phyloP scores from a whole-genome alignment of 768 basidiomycete species.

The Tricholoma terreum region DNA sequence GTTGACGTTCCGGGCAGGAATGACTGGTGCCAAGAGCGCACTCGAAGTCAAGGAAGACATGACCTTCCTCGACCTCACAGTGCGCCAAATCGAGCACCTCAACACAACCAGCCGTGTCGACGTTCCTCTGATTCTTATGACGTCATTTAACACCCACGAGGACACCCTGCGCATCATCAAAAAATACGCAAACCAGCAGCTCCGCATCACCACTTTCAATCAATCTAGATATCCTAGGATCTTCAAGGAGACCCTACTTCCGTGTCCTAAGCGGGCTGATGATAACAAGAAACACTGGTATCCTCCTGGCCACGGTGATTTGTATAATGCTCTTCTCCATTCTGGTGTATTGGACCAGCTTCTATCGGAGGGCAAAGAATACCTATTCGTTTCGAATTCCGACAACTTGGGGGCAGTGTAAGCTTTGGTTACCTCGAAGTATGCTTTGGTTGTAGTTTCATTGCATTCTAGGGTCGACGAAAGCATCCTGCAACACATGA shows the following conservation, averaged over 20 bases:
- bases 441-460: conserved; percentile 2
- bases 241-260: conserved; percentile 83
- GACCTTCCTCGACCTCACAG: conserved; percentile 94
- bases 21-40: conserved; percentile 87
- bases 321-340: conserved; percentile 90
- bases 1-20: conserved; percentile 41
- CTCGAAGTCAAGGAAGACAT: conserved; percentile 97
- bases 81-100: conserved; percentile 94
- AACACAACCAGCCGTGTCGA: conserved; percentile 82
- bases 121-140: conserved; percentile 98
- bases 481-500: conserved; percentile 84
- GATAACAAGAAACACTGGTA: conserved; percentile 95
- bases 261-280: conserved; percentile 71
- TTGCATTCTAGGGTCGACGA: conserved; percentile 61
- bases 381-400: conserved; percentile 96
- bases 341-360: conserved; percentile 90
- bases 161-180: conserved; percentile 96
- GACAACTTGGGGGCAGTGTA: conserved; percentile 94
- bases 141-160: conserved; percentile 97
- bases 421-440: conserved; percentile 21
- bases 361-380: conserved; percentile 90
- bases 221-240: conserved; percentile 95
- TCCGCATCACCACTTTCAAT: conserved; percentile 89
- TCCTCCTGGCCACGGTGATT: conserved; percentile 95
- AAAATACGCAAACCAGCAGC: conserved; percentile 93